phyloP scores from a whole-genome alignment of 2,329 filamentous ascomycete species.

The Colletotrichum sp. region DNA sequence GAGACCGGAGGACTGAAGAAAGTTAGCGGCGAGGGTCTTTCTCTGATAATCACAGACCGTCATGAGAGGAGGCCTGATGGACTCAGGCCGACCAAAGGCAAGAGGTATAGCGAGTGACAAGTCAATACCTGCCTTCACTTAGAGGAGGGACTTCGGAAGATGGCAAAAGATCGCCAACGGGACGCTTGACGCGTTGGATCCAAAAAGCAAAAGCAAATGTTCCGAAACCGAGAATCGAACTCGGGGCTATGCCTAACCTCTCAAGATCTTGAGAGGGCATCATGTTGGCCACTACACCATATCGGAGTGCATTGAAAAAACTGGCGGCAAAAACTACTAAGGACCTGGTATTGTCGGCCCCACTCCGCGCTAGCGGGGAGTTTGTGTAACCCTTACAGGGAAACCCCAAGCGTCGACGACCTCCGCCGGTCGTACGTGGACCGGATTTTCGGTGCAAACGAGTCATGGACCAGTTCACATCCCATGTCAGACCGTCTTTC shows the following conservation, averaged over 20 bases:
- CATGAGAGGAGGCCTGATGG: not conserved
- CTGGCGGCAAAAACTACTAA: rapidly evolving
- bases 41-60: not conserved
- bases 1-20: not conserved
- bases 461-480: slow-evolving; percentile 2
- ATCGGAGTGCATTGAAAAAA: not conserved
- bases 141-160: not conserved
- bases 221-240: slow-evolving; percentile 20
- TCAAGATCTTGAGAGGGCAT: not conserved
- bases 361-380: not conserved
- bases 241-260: slow-evolving; percentile 18
- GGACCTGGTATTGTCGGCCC: not conserved
- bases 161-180: not conserved
- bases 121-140: not conserved
- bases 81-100: not conserved
- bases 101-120: not conserved
- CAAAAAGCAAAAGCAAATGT: not conserved
- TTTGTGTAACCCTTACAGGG: not conserved
- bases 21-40: not conserved
- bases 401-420: not conserved
- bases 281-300: slow-evolving; percentile 20
- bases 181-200: rapidly evolving
- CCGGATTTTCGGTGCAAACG: not conserved
- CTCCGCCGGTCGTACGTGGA: not conserved
- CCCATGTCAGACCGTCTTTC: not conserved